Base-by-base conservation (phyloP, 345 rosid species). In the Populus deltoides region DNA sequence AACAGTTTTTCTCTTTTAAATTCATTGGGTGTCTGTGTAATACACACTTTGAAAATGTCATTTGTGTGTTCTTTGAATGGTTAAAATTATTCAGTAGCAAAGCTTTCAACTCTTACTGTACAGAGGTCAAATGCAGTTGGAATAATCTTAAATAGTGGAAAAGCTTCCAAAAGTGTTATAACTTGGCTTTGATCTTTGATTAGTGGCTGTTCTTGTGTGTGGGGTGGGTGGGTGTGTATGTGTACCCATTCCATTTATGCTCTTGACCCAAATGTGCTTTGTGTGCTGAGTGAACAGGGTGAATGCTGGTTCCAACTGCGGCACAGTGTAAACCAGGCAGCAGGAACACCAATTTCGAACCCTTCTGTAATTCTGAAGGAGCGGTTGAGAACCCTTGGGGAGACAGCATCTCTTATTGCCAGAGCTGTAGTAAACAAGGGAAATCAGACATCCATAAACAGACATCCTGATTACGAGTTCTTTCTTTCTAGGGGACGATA, bases 221-320 rank as follows among this genome's bases (percentile, higher is more conserved):
- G 43, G 0, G 43, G 43, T 8, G 43, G 0, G 43, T 39, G 11
- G 43, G 43, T 8, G 10, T 39, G 43, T 2, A 41, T 41, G 47
- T 41, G 11, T 24, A n/a, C 70, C 17, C 1, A 18, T 29, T 35
- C 25, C 6, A 33, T 31, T 6, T 36, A 5, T 67, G 12, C 70
- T 20, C 6, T 1, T 67, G 13, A 17, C 8, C 6, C 6, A 24
- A 3, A 61, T 16, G 16, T 3, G 51, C 53, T 15, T 9, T 10
- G 38, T 57, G 24, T 47, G 69, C 10, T 13, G 2, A 33, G 7
- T 78, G 83, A 59, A 62, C 86, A 89, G 92, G 81, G 81, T 72
- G 92, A 89, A 81, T 81, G 88, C 83, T 89, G 90, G 92, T 87
- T 89, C 80, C 84, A 82, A 75, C 79, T 76, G 53, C 80, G 83